Evolutionary conservation across 257 asterid genomes (phyloP).

Genomic region (Dorcoceras hygrometricum): DNA sequence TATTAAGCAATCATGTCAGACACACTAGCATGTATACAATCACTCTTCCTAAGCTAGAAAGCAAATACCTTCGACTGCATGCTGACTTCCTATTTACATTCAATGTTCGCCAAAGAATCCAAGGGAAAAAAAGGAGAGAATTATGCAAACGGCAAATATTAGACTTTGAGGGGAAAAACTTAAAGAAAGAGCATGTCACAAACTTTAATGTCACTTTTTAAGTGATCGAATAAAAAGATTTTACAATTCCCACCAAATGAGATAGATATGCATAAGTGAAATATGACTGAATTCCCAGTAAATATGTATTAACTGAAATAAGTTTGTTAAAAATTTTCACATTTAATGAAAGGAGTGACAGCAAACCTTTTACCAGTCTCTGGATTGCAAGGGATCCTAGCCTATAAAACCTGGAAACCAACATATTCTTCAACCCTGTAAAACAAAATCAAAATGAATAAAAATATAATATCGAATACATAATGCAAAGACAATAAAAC

Average conservation of each 20-base stretch:
- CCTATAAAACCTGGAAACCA: slow-evolving; percentile 41
- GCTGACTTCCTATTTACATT: not conserved
- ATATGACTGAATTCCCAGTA: not conserved
- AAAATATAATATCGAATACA: not conserved
- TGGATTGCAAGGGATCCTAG: slow-evolving; percentile 38
- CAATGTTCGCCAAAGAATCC: not conserved
- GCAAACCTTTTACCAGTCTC: slow-evolving; percentile 38
- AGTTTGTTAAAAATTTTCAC: not conserved
- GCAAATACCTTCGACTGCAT: too few species aligned
- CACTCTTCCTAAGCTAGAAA: not conserved
- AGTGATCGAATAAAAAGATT: not conserved
- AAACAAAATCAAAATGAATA: not conserved
- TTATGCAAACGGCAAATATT: too few species aligned
- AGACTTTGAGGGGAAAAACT: not conserved
- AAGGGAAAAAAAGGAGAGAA: not conserved
- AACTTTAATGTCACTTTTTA: not conserved
- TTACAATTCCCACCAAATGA: too few species aligned
- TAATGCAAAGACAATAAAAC: slow-evolving; percentile 3
- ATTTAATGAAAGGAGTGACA: slow-evolving; percentile 18
- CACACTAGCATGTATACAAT: not conserved
- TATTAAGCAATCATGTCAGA: not conserved
- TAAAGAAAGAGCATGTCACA: not conserved
- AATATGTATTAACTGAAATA: not conserved
- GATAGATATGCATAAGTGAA: too few species aligned
- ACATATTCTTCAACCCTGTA: slow-evolving; percentile 46